These are phyloP conservation scores for Stygiomarasmius scandens DNA, from an alignment of 1,284 basidiomycete genomes.

Conservation along the genomic window DNA sequence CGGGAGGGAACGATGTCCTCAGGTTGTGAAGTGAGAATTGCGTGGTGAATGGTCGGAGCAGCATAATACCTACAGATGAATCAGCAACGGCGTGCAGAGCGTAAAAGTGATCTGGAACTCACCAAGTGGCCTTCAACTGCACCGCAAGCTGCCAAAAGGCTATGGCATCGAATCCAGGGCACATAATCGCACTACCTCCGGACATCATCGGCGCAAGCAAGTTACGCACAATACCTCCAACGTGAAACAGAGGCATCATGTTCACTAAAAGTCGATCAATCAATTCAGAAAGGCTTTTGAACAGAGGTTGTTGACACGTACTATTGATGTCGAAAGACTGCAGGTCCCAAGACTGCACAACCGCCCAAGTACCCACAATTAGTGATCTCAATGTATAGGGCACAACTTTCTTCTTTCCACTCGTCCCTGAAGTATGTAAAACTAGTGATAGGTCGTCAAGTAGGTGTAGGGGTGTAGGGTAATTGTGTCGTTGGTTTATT, in stretches of 20 bases:
- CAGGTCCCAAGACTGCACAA: conserved; percentile 61
- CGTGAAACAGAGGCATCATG: conserved; percentile 75
- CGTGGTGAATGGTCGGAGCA: conserved; percentile 50
- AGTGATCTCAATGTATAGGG: conserved; percentile 63
- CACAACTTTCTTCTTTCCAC: conserved; percentile 62
- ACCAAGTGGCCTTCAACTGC: conserved; percentile 54
- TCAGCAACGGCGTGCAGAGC: no score
- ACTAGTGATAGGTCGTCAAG: conserved; percentile 57
- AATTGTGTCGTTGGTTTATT: conserved; percentile 12
- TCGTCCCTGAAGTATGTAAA: conserved; percentile 67
- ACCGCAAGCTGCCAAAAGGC: conserved; percentile 61
- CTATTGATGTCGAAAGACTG: conserved; percentile 44
- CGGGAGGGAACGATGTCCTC: conserved; percentile 31
- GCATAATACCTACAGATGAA: conserved; percentile 47
- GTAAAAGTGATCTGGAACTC: conserved; percentile 18
- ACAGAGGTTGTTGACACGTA: no score
- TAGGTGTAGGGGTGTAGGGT: conserved; percentile 34
- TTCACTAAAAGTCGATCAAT: conserved; percentile 37
- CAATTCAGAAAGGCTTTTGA: no score
- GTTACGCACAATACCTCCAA: conserved; percentile 66
- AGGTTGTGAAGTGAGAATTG: conserved; percentile 43
- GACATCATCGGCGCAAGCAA: conserved; percentile 62
- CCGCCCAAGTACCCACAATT: conserved; percentile 60
- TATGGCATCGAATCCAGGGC: conserved; percentile 57
- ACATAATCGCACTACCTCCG: conserved; percentile 62